Evolutionary conservation across 805 yeast species (phyloP).

Genomic region (Tetrapisispora phaffii): DNA sequence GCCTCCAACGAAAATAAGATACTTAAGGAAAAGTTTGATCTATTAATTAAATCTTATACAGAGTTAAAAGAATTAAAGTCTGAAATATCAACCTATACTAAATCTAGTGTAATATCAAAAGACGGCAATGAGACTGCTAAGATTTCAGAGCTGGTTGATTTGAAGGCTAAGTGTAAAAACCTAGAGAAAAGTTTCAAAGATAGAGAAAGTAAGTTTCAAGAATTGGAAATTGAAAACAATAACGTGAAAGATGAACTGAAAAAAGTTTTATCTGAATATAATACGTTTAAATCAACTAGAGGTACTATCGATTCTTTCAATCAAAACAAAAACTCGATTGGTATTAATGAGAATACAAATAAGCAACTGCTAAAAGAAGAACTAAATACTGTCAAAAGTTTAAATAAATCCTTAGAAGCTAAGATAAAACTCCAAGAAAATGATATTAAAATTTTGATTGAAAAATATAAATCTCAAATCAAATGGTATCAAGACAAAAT

Average conservation of each 20-base stretch:
- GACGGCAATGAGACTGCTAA: not conserved
- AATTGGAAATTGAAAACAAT: not conserved
- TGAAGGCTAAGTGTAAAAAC: not conserved
- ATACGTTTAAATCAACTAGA: not conserved
- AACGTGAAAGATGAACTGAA: not conserved
- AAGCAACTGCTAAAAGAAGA: not conserved
- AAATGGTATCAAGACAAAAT: conserved; percentile 51
- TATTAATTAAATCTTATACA: conserved; percentile 30
- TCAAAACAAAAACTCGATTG: not conserved
- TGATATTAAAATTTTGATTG: conserved; percentile 21
- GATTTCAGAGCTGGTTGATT: not conserved
- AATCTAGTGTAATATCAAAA: not conserved
- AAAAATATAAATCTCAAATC: conserved; percentile 38
- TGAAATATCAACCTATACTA: not conserved
- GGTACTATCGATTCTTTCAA: not conserved
- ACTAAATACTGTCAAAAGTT: not conserved
- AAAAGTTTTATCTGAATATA: not conserved
- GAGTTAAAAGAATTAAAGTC: not conserved
- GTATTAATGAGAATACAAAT: not conserved
- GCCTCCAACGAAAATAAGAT: conserved; percentile 39
- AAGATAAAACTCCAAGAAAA: not conserved
- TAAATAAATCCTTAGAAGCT: not conserved
- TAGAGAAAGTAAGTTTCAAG: not conserved
- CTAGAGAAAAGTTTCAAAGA: not conserved
- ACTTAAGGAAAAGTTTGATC: conserved; percentile 31